Base-by-base conservation (phyloP, 2,329 filamentous ascomycete species). In the Chrysosphaeria jannelii region DNA sequence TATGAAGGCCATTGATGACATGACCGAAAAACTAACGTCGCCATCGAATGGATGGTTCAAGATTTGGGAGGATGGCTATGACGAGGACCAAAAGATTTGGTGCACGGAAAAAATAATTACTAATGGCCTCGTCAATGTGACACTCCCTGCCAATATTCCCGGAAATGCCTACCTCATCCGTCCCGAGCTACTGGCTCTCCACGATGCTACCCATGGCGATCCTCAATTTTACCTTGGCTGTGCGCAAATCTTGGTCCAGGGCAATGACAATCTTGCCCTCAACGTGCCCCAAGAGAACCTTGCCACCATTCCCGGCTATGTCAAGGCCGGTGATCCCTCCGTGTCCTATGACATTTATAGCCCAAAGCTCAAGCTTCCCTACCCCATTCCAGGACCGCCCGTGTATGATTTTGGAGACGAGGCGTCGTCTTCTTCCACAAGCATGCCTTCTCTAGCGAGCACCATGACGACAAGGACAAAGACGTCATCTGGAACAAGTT, bases 211-310 rank as follows among this genome's bases (percentile, higher is more conserved):
- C 28, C 42, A 49, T 14, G 46, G 44, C 6, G 52, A 67, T 27
- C 61, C 70, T n/a, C 68, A 78, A 39, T 71, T 71, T 43, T 78
- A 70, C 39, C 46, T 57, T 24, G 62, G 65, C 24, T 78, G 70
- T 38, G 66, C 65, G 2, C 70, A 78, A 41, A 48, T 76, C 30
- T 69, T 58, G 36, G 40, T 78, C 22, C 35, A n/a, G 4, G 51
- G 51, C 22, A 38, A 41, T 1, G 53, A 47, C 5, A 40, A 46
- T 5, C 10, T 24, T 14, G 10, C 13, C 23, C 43, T 58, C 0
- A 39, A 48, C 2, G 43, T 57, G 5, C 56, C 59, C 0, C 30
- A 40, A 2, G 40, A 42, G 24, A 41, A 49, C 27, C 55, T 50
- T 3, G 62, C 67, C 27, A 51, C 47, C 24, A 75, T 76, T 29